Percentiles rank a stretch among this genome's conserved stretches.
Conservation (phyloP, 2,329 filamentous ascomycete species). For the Fusarium sp. region DNA sequence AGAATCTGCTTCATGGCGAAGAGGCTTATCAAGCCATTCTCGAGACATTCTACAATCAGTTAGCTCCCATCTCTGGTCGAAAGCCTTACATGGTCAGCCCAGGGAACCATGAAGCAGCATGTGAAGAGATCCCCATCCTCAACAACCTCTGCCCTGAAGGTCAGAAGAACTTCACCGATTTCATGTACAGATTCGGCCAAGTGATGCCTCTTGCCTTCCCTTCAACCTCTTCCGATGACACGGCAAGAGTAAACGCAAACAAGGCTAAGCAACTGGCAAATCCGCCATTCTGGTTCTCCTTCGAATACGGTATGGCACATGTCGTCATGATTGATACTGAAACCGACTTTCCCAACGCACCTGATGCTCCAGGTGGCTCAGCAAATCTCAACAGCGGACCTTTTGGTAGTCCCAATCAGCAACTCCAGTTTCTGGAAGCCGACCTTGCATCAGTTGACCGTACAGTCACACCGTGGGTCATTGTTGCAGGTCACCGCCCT, state of each 20-base stretch:
- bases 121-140: constrained; percentile 16
- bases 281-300: constrained; percentile 41
- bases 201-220: constrained; percentile 5
- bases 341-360: constrained; percentile 50
- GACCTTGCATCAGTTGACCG: constrained; percentile 64
- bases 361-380: constrained; percentile 14
- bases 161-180: constrained; percentile 30
- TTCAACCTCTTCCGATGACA: constrained; percentile 3
- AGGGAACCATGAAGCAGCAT: constrained; percentile 21
- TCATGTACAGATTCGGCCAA: constrained; percentile 13
- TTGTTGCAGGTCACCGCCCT: constrained; percentile 54
- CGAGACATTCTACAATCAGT: constrained; percentile 17
- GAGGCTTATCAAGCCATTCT: constrained; percentile 23
- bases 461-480: constrained; percentile 59
- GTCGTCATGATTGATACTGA: constrained; percentile 50
- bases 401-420: constrained; percentile 8
- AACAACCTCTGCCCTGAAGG: constrained; percentile 18
- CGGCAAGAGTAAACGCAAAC: constrained; percentile 19
- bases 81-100: constrained; percentile 27
- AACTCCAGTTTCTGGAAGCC: constrained; percentile 18
- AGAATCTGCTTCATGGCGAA: constrained; percentile 17
- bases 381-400: constrained; percentile 24
- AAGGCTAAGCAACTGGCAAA: constrained; percentile 29
- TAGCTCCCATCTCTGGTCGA: constrained; percentile 1
- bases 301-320: constrained; percentile 44